Evolutionary conservation across 75 land plant species (phyloP).

Genomic region (Cryptomeria japonica): DNA sequence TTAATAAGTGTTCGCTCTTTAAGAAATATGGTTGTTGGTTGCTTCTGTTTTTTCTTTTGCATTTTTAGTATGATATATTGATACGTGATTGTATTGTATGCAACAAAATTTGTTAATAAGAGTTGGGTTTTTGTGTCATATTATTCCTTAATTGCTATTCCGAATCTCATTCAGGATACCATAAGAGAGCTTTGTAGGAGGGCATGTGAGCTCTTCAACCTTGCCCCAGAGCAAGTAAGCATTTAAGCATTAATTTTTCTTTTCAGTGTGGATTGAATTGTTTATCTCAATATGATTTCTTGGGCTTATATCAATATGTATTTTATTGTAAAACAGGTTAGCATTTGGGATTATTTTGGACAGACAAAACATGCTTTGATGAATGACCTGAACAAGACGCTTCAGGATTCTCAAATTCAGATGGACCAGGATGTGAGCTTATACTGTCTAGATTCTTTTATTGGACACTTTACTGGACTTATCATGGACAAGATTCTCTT

Average conservation of each 20-base stretch:
- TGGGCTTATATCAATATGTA: not conserved
- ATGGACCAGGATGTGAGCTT: slow-evolving; percentile 78
- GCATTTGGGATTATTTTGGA: slow-evolving; percentile 81
- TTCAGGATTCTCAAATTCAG: slow-evolving; percentile 75
- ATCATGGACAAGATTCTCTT: not conserved
- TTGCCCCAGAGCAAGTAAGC: slow-evolving; percentile 61
- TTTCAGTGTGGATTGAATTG: not conserved
- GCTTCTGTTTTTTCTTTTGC: not conserved
- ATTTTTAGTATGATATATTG: not conserved
- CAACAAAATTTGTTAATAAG: not conserved
- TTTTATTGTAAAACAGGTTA: slow-evolving; percentile 35
- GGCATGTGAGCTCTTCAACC: slow-evolving; percentile 75
- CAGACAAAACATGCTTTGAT: slow-evolving; percentile 72
- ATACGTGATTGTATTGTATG: not conserved
- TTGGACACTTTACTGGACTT: not conserved
- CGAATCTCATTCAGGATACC: slow-evolving; percentile 60
- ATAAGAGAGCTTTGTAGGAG: slow-evolving; percentile 71
- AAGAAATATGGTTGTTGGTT: not conserved
- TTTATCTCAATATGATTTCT: not conserved
- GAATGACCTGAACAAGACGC: slow-evolving; percentile 70
- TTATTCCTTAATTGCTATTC: not conserved
- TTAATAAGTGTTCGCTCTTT: not conserved
- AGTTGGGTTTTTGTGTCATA: not conserved
- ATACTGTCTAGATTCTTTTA: slow-evolving; percentile 1
- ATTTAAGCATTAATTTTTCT: not conserved